phyloP scores from a whole-genome alignment of 2,329 filamentous ascomycete species.

The Fusarium napiforme region DNA sequence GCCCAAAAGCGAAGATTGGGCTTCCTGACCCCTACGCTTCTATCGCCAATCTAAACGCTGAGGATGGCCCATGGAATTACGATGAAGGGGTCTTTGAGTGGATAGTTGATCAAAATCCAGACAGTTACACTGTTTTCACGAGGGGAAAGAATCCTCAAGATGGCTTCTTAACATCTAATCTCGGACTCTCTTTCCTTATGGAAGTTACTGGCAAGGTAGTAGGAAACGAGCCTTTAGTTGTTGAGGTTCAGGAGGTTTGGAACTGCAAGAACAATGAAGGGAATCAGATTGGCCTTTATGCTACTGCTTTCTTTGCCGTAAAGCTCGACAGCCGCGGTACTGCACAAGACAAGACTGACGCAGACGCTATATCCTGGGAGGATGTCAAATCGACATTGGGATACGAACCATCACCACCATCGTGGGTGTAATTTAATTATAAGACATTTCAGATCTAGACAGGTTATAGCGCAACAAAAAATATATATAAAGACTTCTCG shows the following conservation, averaged over 20 bases:
- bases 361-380: neutral
- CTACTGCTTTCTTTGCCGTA: neutral
- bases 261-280: neutral
- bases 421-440: neutral
- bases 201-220: neutral
- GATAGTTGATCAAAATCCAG: neutral
- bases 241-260: neutral
- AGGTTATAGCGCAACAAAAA: neutral
- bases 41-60: neutral
- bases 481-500: neutral
- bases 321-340: too few relatives aligned
- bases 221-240: neutral
- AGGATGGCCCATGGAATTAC: neutral
- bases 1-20: neutral
- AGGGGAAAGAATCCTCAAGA: neutral
- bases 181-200: neutral
- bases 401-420: neutral
- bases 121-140: neutral
- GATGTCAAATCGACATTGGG: too few relatives aligned
- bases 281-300: neutral
- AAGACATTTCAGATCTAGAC: neutral
- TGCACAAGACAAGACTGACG: neutral
- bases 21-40: neutral
- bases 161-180: neutral
- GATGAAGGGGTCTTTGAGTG: neutral